Evolutionary conservation across 257 asterid genomes (phyloP).

Genomic region (Solanum acaule): DNA sequence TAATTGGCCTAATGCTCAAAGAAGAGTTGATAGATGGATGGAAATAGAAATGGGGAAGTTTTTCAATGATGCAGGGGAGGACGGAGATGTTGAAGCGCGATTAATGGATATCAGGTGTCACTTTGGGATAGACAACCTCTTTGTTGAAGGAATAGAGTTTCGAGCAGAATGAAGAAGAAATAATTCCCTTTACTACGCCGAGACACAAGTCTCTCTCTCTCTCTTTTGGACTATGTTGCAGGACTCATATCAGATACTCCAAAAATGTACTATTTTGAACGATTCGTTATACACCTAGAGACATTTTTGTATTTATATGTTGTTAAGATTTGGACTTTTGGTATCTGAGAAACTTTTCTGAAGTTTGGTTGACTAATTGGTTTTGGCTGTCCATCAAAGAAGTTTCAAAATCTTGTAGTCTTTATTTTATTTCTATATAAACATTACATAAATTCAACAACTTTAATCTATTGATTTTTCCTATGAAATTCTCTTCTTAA

Average conservation of each 20-base stretch:
- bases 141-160: constrained; percentile 29
- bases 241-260: not conserved
- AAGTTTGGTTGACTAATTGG: not conserved
- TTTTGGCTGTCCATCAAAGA: not conserved
- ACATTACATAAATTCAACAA: not conserved
- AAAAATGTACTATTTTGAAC: not conserved
- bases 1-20: not conserved
- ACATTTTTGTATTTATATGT: not conserved
- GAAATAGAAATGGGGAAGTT: constrained; percentile 4
- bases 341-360: not conserved
- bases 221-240: not conserved
- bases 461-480: not conserved
- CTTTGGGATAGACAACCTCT: not conserved
- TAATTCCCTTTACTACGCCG: not conserved
- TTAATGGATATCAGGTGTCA: not conserved
- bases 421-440: not conserved
- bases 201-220: not conserved
- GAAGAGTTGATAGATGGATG: constrained; percentile 7
- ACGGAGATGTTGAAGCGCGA: not conserved
- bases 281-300: not conserved
- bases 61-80: not conserved
- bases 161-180: not conserved
- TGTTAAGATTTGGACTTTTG: not conserved
- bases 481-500: constrained; percentile 14
- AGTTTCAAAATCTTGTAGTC: not conserved